Base-by-base conservation (phyloP, 495 filamentous ascomycete species). In the Aspergillus panamensis region DNA sequence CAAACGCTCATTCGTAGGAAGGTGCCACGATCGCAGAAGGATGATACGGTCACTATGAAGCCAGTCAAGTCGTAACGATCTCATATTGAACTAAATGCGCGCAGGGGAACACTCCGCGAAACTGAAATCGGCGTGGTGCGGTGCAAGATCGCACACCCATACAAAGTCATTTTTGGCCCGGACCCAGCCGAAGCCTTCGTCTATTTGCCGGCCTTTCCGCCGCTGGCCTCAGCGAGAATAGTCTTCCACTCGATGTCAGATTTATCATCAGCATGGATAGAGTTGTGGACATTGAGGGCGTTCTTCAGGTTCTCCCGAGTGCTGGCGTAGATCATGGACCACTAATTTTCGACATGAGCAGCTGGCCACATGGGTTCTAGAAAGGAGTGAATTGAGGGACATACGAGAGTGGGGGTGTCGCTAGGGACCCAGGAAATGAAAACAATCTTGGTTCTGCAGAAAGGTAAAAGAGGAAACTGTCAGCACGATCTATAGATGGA, bases 371-470 rank as follows among this genome's bases (percentile, higher is more conserved):
- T 35, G 33, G 47, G 3, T 17, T 7, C 12, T 12, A 9, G 43
- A 32, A 32, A 3, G 33, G 17, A 1, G 42, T 29, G 33, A 3
- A 52, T 19, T 40, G 12, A 31, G 20, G 57, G 54, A 82, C 87
- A 73, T 77, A 96, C 93, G 77, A 86, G 84, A 70, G 91, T 85
- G 59, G 84, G 78, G 59, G 91, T 86, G 68, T 92, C 84, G 80
- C 88, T 86, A 48, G 94, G 93, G 56, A 88, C 89, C 92, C 92
- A 98, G 58, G 87, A 82, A 68, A 97, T 89, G 80, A 97, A 96
- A 63, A 89, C 87, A 66, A 98, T 94, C 84, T 98, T 98, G 84
- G 82, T 92, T 75, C 93, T 93, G 65, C 53, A 47, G 6, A 19
- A 32, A 42, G 14, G 25, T n/a, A 52, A 59, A 16, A 62, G 52